These are phyloP conservation scores for Lactifluus subvellereus DNA, from an alignment of 768 basidiomycete genomes.

Conservation along the genomic window DNA sequence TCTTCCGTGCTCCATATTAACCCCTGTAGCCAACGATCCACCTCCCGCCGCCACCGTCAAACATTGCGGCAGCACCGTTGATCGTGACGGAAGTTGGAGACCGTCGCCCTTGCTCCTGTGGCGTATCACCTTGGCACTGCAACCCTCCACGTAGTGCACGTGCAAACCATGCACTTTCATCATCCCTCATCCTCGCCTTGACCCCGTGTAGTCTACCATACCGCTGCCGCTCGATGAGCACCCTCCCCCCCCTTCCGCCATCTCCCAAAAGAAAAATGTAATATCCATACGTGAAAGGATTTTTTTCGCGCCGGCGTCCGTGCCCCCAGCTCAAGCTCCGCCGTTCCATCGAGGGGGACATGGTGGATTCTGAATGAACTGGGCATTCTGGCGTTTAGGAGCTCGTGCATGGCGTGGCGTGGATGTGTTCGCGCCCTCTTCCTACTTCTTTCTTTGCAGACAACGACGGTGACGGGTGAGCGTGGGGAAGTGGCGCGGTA, in stretches of 20 bases:
- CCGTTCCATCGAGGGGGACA: background rate
- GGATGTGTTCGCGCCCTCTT: conserved; percentile 16
- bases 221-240: too few species aligned
- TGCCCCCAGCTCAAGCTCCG: conserved; percentile 22
- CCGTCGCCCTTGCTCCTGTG: too few species aligned
- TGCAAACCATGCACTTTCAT: too few species aligned
- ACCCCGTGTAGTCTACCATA: too few species aligned
- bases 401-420: conserved; percentile 34
- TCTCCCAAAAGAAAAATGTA: conserved; percentile 58
- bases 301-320: conserved; percentile 34
- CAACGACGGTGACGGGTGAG: conserved; percentile 85
- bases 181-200: too few species aligned
- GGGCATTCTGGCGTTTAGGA: conserved; percentile 89
- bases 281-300: conserved; percentile 79
- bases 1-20: background rate
- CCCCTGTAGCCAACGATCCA: too few species aligned
- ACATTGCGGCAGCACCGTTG: too few species aligned
- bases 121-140: too few species aligned
- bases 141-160: too few species aligned
- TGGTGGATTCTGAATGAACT: conserved; percentile 63
- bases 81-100: too few species aligned
- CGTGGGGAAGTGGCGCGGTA: conserved; percentile 67
- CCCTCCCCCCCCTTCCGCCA: conserved; percentile 30
- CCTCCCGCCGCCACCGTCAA: too few species aligned
- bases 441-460: conserved; percentile 19